Percentiles rank a stretch among this genome's conserved stretches.
These are phyloP conservation scores for Huntiella moniliformis DNA, from an alignment of 2,329 filamentous ascomycete genomes.

Conservation along the genomic window DNA sequence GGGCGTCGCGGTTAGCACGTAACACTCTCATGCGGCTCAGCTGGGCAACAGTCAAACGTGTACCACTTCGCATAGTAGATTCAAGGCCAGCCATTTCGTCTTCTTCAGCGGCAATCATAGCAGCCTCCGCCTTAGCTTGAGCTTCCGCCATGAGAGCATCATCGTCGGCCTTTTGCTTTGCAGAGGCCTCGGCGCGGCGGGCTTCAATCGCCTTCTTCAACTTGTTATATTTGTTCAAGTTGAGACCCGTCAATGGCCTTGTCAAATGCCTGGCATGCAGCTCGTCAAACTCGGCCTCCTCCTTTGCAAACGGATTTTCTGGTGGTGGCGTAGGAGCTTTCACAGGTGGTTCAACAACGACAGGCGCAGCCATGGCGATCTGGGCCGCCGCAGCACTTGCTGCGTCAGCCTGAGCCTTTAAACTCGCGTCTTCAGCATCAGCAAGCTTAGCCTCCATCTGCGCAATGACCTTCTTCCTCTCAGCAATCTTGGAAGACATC, in stretches of 20 bases:
- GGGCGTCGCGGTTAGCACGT: constrained; percentile 17
- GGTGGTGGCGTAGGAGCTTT: neutral
- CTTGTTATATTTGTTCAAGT: constrained; percentile 10
- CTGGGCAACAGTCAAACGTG: neutral
- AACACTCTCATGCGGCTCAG: constrained; percentile 1
- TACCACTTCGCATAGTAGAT: neutral
- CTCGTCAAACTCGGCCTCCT: constrained; percentile 37
- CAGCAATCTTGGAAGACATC: neutral
- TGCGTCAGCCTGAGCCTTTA: constrained; percentile 4
- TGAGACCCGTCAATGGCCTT: constrained; percentile 16
- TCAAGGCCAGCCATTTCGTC: constrained; percentile 1
- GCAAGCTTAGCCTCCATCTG: neutral
- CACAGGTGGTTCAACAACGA: neutral
- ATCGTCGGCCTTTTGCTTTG: constrained; percentile 3
- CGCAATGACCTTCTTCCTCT: neutral
- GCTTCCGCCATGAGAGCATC: constrained; percentile 4
- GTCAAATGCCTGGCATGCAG: constrained; percentile 22
- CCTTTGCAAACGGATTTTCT: constrained; percentile 17
- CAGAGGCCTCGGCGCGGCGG: constrained; percentile 3
- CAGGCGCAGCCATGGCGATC: neutral
- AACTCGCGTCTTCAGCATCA: neutral
- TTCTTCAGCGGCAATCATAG: constrained; percentile 14
- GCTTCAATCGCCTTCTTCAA: constrained; percentile 5
- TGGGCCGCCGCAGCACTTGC: neutral
- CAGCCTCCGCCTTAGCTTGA: constrained; percentile 16